Evolutionary conservation across 1,284 basidiomycete genomes (phyloP).

Genomic region (Pisolithus thermaeus): DNA sequence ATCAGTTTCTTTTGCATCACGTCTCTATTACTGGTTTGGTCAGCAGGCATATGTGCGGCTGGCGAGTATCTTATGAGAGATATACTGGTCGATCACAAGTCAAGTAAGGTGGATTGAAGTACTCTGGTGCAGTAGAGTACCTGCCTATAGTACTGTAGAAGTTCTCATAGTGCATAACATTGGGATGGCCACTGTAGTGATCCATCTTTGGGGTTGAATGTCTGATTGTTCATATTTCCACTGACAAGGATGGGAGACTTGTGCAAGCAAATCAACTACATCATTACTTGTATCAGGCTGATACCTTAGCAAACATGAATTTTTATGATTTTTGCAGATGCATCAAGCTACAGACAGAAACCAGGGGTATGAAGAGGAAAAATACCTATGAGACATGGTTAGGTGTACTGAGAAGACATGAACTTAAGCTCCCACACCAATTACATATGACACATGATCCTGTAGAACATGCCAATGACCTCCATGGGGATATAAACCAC

Average conservation of each 20-base stretch:
- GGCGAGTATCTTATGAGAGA: slow-evolving; percentile 61
- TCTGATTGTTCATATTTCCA: slow-evolving; percentile 1
- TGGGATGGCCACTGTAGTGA: no score
- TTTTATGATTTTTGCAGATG: slow-evolving; percentile 2
- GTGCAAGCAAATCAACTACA: background rate
- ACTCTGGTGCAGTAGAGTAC: background rate
- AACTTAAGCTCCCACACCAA: background rate
- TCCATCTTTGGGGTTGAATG: no score
- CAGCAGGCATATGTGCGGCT: slow-evolving; percentile 64
- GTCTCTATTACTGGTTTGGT: slow-evolving; percentile 75
- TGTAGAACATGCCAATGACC: slow-evolving; percentile 13
- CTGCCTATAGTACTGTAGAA: no score
- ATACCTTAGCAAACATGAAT: background rate
- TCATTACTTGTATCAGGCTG: background rate
- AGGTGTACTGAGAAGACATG: slow-evolving; percentile 4
- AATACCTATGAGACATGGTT: slow-evolving; percentile 1
- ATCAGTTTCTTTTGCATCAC: slow-evolving; percentile 88
- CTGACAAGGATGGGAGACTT: slow-evolving; percentile 1
- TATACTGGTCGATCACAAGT: slow-evolving; percentile 17
- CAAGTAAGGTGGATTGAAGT: slow-evolving; percentile 20
- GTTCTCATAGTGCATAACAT: no score
- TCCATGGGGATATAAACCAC: background rate
- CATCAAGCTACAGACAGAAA: background rate
- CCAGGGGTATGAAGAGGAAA: background rate
- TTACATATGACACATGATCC: slow-evolving; percentile 12